Evolutionary conservation across 129 eudicot species (phyloP).

Genomic region (Pulicaria dysenterica): DNA sequence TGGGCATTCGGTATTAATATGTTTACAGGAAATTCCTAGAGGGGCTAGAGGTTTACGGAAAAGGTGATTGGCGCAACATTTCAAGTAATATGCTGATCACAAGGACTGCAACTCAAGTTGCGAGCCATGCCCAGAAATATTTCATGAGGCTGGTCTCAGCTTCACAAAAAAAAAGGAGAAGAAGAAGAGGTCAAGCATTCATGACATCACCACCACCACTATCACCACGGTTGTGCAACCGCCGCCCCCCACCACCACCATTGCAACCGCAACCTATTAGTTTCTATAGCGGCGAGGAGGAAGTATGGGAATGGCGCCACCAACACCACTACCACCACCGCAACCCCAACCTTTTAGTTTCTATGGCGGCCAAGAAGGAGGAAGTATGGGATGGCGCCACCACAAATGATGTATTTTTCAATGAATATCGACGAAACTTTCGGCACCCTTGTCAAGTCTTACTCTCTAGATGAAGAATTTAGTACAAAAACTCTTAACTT

Average conservation of each 20-base stretch:
- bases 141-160: background rate
- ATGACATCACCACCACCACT: constrained; percentile 8
- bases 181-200: constrained; percentile 14
- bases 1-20: background rate
- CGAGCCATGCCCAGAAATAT: constrained; percentile 17
- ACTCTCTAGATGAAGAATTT: too few relatives aligned
- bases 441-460: too few relatives aligned
- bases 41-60: constrained; percentile 8
- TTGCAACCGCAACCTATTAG: background rate
- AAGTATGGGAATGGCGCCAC: background rate
- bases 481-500: too few relatives aligned
- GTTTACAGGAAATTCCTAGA: background rate
- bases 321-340: too few relatives aligned
- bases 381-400: too few relatives aligned
- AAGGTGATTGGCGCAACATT: constrained; percentile 17
- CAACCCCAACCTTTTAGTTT: background rate
- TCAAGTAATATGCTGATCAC: constrained; percentile 5
- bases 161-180: background rate
- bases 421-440: too few relatives aligned
- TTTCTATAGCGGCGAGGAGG: background rate
- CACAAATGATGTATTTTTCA: too few relatives aligned
- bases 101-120: too few relatives aligned
- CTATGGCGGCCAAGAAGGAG: too few relatives aligned
- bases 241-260: background rate
- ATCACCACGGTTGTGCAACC: background rate